phyloP scores from a whole-genome alignment of 176 grass and related monocot species.

The Aegilops umbellulata region DNA sequence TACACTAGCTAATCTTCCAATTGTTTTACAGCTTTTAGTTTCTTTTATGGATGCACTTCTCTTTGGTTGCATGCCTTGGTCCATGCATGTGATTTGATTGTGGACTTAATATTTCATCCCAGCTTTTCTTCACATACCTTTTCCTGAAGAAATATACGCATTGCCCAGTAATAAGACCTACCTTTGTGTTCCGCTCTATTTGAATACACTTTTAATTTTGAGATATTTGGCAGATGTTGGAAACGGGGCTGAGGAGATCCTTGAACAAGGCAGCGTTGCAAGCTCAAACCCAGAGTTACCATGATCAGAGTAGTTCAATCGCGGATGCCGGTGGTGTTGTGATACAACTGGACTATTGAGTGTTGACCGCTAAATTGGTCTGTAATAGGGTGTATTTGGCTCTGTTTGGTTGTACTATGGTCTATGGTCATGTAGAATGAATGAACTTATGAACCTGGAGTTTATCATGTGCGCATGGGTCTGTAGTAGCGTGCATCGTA shows the following conservation, averaged over 20 bases:
- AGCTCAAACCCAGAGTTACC: background rate
- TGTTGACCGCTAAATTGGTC: background rate
- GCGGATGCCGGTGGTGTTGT: background rate
- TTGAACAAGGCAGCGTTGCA: background rate
- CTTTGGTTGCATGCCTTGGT: no score
- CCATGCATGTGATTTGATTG: no score
- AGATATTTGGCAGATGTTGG: background rate
- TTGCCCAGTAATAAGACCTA: no score
- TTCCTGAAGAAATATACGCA: no score
- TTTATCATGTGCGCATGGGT: background rate
- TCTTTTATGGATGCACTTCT: no score
- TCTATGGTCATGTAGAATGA: background rate
- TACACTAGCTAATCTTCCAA: no score
- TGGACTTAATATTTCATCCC: no score
- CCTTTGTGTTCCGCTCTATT: no score
- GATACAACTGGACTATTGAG: background rate
- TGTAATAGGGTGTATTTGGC: background rate
- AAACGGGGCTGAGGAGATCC: background rate
- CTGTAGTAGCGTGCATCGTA: background rate
- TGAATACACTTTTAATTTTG: no score
- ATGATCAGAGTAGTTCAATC: no score
- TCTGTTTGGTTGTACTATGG: background rate
- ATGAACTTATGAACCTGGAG: background rate
- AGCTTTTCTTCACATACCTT: no score
- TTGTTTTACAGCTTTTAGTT: no score